Conservation (phyloP, 495 filamentous ascomycete species). For the Amniculicola lignicola region DNA sequence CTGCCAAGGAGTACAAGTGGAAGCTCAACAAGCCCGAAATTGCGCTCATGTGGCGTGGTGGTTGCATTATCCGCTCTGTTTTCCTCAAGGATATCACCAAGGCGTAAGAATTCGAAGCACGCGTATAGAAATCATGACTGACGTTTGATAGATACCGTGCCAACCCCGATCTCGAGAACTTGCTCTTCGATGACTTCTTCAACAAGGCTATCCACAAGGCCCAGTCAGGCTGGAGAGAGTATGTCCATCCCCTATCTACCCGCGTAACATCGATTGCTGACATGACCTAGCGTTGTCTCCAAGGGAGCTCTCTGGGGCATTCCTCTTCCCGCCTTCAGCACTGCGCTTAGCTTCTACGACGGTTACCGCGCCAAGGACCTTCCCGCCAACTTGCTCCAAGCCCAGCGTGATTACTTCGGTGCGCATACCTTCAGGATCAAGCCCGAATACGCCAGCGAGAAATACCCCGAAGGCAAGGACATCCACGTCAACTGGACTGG, state of each 20-base stretch:
- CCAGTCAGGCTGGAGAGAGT: slow-evolving; percentile 89
- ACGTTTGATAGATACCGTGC: slow-evolving; percentile 64
- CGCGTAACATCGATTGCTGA: background rate
- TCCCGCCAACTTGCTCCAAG: slow-evolving; percentile 95
- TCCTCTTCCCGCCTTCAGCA: slow-evolving; percentile 92
- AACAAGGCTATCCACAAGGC: slow-evolving; percentile 97
- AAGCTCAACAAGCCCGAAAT: slow-evolving; percentile 99
- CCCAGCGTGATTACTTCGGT: slow-evolving; percentile 98
- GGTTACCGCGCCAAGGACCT: slow-evolving; percentile 93
- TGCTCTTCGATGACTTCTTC: slow-evolving; percentile 98
- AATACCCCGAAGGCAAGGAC: slow-evolving; percentile 81
- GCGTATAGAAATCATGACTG: slow-evolving; percentile 1
- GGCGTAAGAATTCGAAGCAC: slow-evolving; percentile 45
- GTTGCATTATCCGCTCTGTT: slow-evolving; percentile 99
- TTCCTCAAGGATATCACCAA: slow-evolving; percentile 99
- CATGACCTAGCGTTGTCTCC: slow-evolving; percentile 57
- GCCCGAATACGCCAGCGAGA: slow-evolving; percentile 71
- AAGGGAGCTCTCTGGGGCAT: slow-evolving; percentile 92
- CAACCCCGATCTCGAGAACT: slow-evolving; percentile 93
- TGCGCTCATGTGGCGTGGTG: slow-evolving; percentile 99
- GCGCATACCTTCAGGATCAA: slow-evolving; percentile 85
- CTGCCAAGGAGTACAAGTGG: slow-evolving; percentile 92
- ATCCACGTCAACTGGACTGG: slow-evolving; percentile 99
- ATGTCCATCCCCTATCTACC: background rate
- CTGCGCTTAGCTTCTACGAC: slow-evolving; percentile 95